Evolutionary conservation across 2,329 filamentous ascomycete species (phyloP), one percentile per base, ranked within the genome.

Genomic region (Elsinoe fawcettii): DNA sequence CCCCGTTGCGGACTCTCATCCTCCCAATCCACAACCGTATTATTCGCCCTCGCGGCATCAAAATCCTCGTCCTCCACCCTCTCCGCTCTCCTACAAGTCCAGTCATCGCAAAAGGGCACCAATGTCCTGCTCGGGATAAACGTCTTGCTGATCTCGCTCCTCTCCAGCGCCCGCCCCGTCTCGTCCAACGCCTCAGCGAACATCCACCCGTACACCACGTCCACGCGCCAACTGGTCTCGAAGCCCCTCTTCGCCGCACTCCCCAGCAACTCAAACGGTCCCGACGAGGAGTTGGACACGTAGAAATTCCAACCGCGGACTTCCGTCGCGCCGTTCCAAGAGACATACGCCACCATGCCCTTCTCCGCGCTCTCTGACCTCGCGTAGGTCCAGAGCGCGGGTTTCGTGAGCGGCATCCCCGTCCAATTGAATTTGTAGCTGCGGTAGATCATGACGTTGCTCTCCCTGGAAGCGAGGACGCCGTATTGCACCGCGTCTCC

Each of bases 361-460:
- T 61, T 60, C 16, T 56, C 49, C 1, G 64, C 63, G 5, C 65
- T 60, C 3, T 69, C 68, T 16, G 65, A 66, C 8, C 72, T 65
- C 0, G 73, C 73, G 61, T 66, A 71, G 3, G 71, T 67, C 65
- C 66, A 70, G 12, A 71, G 57, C 60, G 57, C 68, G 51, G 67
- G 72, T 16, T 72, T 75, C n/a, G 66, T 69, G 0, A 66, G 51
- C 2, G 79, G 79, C 9, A 69, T 65, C 0, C 76, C 79, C 2
- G 73, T 72, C 79, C 80, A 85, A 56, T 75, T 70, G 61, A 73
- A 76, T 63, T 79, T 80, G 66, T 77, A 78, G 2, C 74, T 75
- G 30, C 80, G 75, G 62, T 84, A 84, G 55, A 77, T 80, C 63
- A 77, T 74, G 2, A 79, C 74, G 63, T 63, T 69, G 47, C 66